phyloP scores from a whole-genome alignment of 2,329 filamentous ascomycete genomes.

The Lasiodiplodia citricola region DNA sequence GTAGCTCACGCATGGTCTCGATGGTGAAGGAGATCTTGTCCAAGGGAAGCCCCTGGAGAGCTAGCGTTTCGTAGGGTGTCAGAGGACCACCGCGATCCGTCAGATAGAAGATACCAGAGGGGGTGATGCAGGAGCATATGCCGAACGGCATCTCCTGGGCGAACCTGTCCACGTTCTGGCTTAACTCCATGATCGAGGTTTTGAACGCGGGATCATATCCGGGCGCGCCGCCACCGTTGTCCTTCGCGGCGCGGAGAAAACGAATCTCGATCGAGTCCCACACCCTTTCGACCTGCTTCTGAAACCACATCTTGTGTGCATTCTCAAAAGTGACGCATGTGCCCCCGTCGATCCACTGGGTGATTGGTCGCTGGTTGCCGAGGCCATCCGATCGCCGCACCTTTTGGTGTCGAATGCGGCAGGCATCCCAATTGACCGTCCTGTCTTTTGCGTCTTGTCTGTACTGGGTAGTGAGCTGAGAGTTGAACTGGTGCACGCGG shows the following conservation, averaged over 20 bases:
- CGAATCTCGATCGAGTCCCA: constrained; percentile 70
- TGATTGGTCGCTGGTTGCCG: constrained; percentile 63
- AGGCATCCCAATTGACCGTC: constrained; percentile 59
- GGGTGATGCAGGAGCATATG: constrained; percentile 71
- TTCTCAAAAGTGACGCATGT: constrained; percentile 61
- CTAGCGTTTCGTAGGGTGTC: constrained; percentile 66
- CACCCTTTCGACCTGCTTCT: constrained; percentile 62
- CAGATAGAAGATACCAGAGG: constrained; percentile 65
- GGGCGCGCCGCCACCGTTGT: constrained; percentile 27
- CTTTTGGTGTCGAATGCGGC: constrained; percentile 64
- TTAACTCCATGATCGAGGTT: constrained; percentile 64
- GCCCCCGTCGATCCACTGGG: constrained; percentile 63
- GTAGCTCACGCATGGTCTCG: constrained; percentile 63
- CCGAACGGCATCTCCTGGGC: constrained; percentile 59
- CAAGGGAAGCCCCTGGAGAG: constrained; percentile 71
- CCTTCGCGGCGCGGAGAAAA: constrained; percentile 56
- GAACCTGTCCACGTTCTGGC: constrained; percentile 73
- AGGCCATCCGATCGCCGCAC: constrained; percentile 59
- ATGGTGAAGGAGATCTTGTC: constrained; percentile 66
- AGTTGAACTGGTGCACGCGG: constrained; percentile 54
- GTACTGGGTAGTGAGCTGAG: neutral
- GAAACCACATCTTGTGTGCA: constrained; percentile 58
- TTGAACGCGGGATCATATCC: constrained; percentile 66
- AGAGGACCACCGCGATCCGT: constrained; percentile 66
- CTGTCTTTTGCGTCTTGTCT: constrained; percentile 9